Conservation (phyloP, 441 rosid genomes). For the Erodium texanum region DNA sequence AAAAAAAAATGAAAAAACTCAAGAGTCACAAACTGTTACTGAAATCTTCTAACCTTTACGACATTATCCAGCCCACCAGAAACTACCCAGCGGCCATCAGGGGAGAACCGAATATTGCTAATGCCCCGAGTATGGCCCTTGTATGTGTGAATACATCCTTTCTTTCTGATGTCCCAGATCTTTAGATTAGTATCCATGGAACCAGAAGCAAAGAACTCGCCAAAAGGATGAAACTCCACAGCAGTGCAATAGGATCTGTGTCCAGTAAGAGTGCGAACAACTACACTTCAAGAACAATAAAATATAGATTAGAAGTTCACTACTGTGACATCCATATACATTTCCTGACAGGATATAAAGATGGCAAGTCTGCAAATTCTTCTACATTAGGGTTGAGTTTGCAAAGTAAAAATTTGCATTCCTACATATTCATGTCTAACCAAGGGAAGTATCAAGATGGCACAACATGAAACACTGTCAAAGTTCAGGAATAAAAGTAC, state of each 20-base stretch:
- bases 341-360: neutral
- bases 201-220: slow-evolving; percentile 92
- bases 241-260: slow-evolving; percentile 81
- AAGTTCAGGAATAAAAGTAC: slow-evolving; percentile 6
- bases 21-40: neutral
- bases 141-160: slow-evolving; percentile 89
- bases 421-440: slow-evolving; percentile 1
- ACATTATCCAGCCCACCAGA: slow-evolving; percentile 89
- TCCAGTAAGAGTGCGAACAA: slow-evolving; percentile 88
- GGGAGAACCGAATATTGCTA: slow-evolving; percentile 66
- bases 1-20: slow-evolving; percentile 2
- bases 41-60: slow-evolving; percentile 53
- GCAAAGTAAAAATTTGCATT: neutral
- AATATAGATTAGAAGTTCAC: slow-evolving; percentile 30
- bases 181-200: slow-evolving; percentile 71
- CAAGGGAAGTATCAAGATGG: neutral
- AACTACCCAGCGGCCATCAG: slow-evolving; percentile 99
- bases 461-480: slow-evolving; percentile 13
- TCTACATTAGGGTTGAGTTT: neutral
- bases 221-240: slow-evolving; percentile 92
- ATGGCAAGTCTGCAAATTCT: neutral
- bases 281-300: slow-evolving; percentile 82
- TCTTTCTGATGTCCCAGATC: slow-evolving; percentile 94
- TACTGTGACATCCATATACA: neutral
- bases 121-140: slow-evolving; percentile 79